These are phyloP conservation scores for Dipodascus albidus DNA, from an alignment of 805 yeast genomes.

Conservation along the genomic window DNA sequence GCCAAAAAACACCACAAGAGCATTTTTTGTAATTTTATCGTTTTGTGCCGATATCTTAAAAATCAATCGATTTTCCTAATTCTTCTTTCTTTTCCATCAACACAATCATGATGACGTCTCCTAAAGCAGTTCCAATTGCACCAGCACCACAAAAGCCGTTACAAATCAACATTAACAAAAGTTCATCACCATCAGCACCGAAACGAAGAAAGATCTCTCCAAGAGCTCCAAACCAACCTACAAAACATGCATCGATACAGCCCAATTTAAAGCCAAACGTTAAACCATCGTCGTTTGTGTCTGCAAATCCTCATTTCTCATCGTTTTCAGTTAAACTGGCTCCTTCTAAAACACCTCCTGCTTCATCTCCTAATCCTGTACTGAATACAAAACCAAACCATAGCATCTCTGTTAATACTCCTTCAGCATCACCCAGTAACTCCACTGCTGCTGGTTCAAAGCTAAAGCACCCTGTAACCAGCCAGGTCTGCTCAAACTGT, in stretches of 20 bases:
- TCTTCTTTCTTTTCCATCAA: neutral
- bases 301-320: neutral
- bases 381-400: neutral
- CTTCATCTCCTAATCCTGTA: neutral
- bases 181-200: neutral
- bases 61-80: neutral
- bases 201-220: neutral
- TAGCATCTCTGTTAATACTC: neutral
- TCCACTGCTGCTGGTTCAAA: neutral
- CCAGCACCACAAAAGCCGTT: neutral
- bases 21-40: neutral
- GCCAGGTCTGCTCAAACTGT: slow-evolving; percentile 72
- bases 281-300: neutral
- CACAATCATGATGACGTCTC: neutral
- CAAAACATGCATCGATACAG: neutral
- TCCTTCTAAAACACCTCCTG: neutral
- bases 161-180: neutral
- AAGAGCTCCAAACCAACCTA: neutral
- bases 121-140: neutral
- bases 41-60: neutral
- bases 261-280: neutral
- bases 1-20: too few relatives aligned
- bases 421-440: neutral
- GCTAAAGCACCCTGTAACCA: slow-evolving; percentile 6
- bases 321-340: neutral